These are phyloP conservation scores for Colletotrichum nymphaeae DNA, from an alignment of 2,329 filamentous ascomycete species.

Conservation along the genomic window DNA sequence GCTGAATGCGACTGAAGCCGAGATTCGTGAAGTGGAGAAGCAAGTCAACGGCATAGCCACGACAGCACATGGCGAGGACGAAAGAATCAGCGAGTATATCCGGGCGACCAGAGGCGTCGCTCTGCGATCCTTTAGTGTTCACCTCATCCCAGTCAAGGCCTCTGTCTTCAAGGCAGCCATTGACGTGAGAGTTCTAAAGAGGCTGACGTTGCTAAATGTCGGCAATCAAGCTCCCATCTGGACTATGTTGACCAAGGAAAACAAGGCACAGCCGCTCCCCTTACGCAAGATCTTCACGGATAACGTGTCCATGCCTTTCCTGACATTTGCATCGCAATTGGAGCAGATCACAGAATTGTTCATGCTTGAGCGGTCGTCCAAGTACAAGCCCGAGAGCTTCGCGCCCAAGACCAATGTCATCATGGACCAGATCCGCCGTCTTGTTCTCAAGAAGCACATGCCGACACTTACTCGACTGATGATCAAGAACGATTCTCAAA, in stretches of 20 bases:
- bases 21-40: slow-evolving; percentile 49
- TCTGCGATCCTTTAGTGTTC: slow-evolving; percentile 64
- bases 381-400: slow-evolving; percentile 64
- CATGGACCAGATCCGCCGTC: slow-evolving; percentile 68
- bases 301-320: slow-evolving; percentile 66
- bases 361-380: slow-evolving; percentile 64
- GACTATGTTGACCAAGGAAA: slow-evolving; percentile 66
- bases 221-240: slow-evolving; percentile 71
- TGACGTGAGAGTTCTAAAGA: slow-evolving; percentile 66
- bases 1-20: slow-evolving; percentile 49
- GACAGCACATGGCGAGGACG: slow-evolving; percentile 38
- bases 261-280: slow-evolving; percentile 61
- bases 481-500: slow-evolving; percentile 67
- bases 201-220: slow-evolving; percentile 72
- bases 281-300: slow-evolving; percentile 72
- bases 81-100: slow-evolving; percentile 62
- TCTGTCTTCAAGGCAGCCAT: slow-evolving; percentile 67
- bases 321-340: slow-evolving; percentile 65
- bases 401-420: slow-evolving; percentile 60
- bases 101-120: slow-evolving; percentile 68
- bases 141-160: slow-evolving; percentile 70
- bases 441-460: slow-evolving; percentile 69
- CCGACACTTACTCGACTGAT: slow-evolving; percentile 65
- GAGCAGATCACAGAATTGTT: slow-evolving; percentile 68
- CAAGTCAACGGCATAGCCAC: slow-evolving; percentile 29